A percentile compares a stretch with the other conserved stretches of the same genome.
Evolutionary conservation across 129 eudicot genomes (phyloP).

Genomic region (Saussurea involucrata): DNA sequence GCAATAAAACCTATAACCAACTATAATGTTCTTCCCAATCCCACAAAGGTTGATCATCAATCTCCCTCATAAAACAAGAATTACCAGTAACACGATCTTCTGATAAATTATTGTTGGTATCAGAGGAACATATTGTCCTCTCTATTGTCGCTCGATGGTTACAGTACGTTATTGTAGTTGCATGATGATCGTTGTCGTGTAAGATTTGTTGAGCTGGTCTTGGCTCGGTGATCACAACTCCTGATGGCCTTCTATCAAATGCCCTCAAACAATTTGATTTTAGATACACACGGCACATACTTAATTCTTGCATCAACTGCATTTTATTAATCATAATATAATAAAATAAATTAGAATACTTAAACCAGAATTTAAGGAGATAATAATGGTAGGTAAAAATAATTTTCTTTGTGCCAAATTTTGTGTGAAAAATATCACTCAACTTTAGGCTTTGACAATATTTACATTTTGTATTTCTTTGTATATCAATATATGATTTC

Average conservation of each 20-base stretch:
- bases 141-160: slow-evolving; percentile 2
- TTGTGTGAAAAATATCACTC: not conserved
- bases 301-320: slow-evolving; percentile 52
- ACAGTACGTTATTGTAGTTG: slow-evolving; percentile 9
- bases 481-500: not conserved
- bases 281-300: slow-evolving; percentile 60
- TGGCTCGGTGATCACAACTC: slow-evolving; percentile 6
- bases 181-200: slow-evolving; percentile 7
- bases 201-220: slow-evolving; percentile 6
- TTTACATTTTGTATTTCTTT: not conserved
- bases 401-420: too few relatives aligned
- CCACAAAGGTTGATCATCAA: slow-evolving; percentile 33
- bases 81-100: slow-evolving; percentile 17
- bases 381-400: too few relatives aligned
- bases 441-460: not conserved
- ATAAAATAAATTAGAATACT: not conserved
- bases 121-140: slow-evolving; percentile 1
- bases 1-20: slow-evolving; percentile 6
- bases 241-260: slow-evolving; percentile 57
- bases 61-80: slow-evolving; percentile 9
- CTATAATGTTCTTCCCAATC: slow-evolving; percentile 28
- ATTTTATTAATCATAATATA: not conserved
- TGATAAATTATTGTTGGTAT: slow-evolving; percentile 18
- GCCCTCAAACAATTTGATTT: slow-evolving; percentile 46
- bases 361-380: not conserved